A percentile compares a stretch with the other conserved stretches of the same genome.
phyloP scores from a whole-genome alignment of 2,329 filamentous ascomycete genomes.

The Pezicula carpinea region DNA sequence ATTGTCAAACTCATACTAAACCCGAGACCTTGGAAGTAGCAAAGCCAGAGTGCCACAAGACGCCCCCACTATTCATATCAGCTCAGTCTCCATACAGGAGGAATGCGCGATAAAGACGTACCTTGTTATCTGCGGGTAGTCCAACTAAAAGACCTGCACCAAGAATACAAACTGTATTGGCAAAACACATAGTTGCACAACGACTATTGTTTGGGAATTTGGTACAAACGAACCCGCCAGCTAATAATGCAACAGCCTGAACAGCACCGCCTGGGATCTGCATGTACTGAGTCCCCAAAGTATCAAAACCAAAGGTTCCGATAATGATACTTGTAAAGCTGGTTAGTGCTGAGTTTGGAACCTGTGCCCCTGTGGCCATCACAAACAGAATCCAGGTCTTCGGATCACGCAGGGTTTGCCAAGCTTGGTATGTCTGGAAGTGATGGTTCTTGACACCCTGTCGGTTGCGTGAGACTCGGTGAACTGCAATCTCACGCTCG shows the following conservation, averaged over 20 bases:
- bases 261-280: constrained; percentile 56
- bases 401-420: constrained; percentile 44
- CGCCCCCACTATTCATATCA: constrained; percentile 41
- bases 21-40: constrained; percentile 48
- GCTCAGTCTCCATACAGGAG: background rate
- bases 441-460: constrained; percentile 50
- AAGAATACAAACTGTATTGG: constrained; percentile 50
- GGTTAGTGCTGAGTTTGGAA: constrained; percentile 52
- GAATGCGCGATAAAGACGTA: constrained; percentile 7
- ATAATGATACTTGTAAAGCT: constrained; percentile 34
- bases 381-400: constrained; percentile 57
- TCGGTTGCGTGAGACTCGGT: constrained; percentile 45
- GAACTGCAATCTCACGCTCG: constrained; percentile 51
- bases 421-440: constrained; percentile 41
- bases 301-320: constrained; percentile 30
- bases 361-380: constrained; percentile 44
- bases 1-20: constrained; percentile 50
- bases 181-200: constrained; percentile 50
- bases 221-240: constrained; percentile 46
- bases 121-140: constrained; percentile 42
- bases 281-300: constrained; percentile 49
- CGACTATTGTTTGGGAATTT: constrained; percentile 45
- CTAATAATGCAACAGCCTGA: constrained; percentile 48
- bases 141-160: constrained; percentile 48
- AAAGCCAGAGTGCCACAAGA: constrained; percentile 52